Percentiles rank a stretch among this genome's conserved stretches.
Evolutionary conservation across 306 rosid species (phyloP).

Genomic region (Ceratonia siliqua): DNA sequence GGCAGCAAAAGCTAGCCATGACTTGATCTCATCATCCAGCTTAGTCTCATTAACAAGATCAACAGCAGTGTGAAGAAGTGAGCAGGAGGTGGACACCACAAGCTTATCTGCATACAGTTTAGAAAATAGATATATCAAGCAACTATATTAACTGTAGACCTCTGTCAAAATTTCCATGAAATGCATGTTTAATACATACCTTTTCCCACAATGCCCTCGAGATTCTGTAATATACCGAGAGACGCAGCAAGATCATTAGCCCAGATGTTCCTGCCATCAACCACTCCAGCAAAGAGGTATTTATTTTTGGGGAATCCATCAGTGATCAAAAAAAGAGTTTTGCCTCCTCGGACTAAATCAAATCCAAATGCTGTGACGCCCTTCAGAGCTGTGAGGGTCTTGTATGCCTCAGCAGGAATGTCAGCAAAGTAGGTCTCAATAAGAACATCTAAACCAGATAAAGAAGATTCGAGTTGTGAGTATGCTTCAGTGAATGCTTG

Average conservation of each 20-base stretch:
- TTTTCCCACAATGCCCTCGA: conserved; percentile 80
- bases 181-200: conserved; percentile 43
- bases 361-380: conserved; percentile 80
- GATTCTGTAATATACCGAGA: conserved; percentile 51
- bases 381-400: conserved; percentile 69
- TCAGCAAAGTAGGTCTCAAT: conserved; percentile 91
- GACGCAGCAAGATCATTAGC: conserved; percentile 84
- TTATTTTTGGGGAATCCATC: conserved; percentile 72
- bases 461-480: conserved; percentile 58
- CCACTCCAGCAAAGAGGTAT: conserved; percentile 86
- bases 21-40: conserved; percentile 82
- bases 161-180: conserved; percentile 4
- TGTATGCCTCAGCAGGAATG: conserved; percentile 78
- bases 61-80: conserved; percentile 93
- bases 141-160: background rate
- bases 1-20: conserved; percentile 96
- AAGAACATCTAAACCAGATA: conserved; percentile 75
- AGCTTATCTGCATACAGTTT: conserved; percentile 56
- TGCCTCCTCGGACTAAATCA: conserved; percentile 82
- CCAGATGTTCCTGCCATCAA: conserved; percentile 98
- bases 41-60: conserved; percentile 88
- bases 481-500: conserved; percentile 79
- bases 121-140: background rate
- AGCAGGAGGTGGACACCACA: conserved; percentile 86
- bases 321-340: conserved; percentile 73